Base-by-base conservation (phyloP, 179 eudicot species). In the Vitellaria paradoxa region DNA sequence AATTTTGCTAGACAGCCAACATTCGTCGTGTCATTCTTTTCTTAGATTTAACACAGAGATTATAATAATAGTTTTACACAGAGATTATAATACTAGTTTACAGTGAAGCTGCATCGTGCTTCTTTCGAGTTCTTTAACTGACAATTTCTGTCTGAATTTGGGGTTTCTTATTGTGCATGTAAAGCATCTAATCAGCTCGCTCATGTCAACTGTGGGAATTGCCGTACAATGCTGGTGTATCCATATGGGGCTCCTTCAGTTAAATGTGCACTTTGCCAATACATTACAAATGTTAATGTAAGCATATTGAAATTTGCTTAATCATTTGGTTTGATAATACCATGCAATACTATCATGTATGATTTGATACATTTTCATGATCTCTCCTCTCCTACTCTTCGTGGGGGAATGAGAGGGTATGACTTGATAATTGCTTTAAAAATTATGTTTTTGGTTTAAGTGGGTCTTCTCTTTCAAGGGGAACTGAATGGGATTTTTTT, bases 201-300 rank as follows among this genome's bases (percentile, higher is more conserved):
- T 77, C 92, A 91, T 64, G 83, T 93, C 75, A 85, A 87, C 65
- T 92, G 97, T 83, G 97, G 94, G 72, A 87, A 86, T 70, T 91
- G 97, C 68, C 92, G 83, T 71, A 90, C 92, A 64, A 75, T 85
- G 65, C 83, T 91, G 52, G 87, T 91, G 94, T 88, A 91, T 67
- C 70, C 94, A 23, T 90, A 84, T 55, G 97, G 94, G 53, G 97
- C 93, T 21, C 91, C 91, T 45, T 93, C 97, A 49, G 97, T 93
- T 68, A 93, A 89, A 85, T 93, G 97, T 78, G 97, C 96, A 63
- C 86, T 93, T 84, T 93, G 97, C 84, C 94, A 93, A 21, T 85
- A 77, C 74, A 79, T 93, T 71, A 91, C 97, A 10, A 84, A 88
- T 76, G 88, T 89, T 24, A 94, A 88, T 73, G 97, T 93, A 79